Evolutionary conservation across 1,139 yeast species (phyloP).

Genomic region (Sugiyamaella neomexicana): DNA sequence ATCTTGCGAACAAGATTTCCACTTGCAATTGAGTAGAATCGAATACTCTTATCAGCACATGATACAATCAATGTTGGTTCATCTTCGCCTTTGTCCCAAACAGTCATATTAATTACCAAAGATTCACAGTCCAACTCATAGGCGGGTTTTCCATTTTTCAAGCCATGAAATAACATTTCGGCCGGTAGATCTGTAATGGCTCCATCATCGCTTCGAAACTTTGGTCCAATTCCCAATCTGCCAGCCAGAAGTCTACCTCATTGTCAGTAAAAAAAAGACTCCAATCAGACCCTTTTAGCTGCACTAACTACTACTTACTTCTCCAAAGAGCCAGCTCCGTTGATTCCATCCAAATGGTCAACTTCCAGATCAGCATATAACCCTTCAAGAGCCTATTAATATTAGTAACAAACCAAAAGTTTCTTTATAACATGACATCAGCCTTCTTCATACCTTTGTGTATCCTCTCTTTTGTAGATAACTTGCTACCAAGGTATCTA

Average conservation of each 20-base stretch:
- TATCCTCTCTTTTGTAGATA: conserved; percentile 20
- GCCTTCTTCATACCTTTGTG: conserved; percentile 12
- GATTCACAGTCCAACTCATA: neutral
- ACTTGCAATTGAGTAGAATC: conserved; percentile 24
- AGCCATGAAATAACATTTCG: conserved; percentile 10
- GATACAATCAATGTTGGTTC: conserved; percentile 24
- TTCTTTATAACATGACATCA: too few relatives aligned
- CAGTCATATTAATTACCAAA: conserved; percentile 14
- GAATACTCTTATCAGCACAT: conserved; percentile 31
- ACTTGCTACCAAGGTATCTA: conserved; percentile 17
- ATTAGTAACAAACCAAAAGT: too few relatives aligned
- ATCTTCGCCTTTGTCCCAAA: conserved; percentile 4
- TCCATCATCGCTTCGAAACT: conserved; percentile 6
- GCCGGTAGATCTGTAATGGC: conserved; percentile 8
- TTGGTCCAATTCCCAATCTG: conserved; percentile 13
- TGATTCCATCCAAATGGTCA: neutral
- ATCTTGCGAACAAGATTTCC: conserved; percentile 24
- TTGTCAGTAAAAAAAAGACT: too few relatives aligned
- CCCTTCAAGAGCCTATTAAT: conserved; percentile 16
- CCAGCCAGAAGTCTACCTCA: conserved; percentile 7
- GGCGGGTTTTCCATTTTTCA: neutral
- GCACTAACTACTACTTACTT: conserved; percentile 15
- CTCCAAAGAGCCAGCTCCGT: conserved; percentile 8
- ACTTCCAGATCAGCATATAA: conserved; percentile 11
- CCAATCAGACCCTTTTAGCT: too few relatives aligned